phyloP scores from a whole-genome alignment of 1,284 basidiomycete genomes.

The Naganishia sp. region DNA sequence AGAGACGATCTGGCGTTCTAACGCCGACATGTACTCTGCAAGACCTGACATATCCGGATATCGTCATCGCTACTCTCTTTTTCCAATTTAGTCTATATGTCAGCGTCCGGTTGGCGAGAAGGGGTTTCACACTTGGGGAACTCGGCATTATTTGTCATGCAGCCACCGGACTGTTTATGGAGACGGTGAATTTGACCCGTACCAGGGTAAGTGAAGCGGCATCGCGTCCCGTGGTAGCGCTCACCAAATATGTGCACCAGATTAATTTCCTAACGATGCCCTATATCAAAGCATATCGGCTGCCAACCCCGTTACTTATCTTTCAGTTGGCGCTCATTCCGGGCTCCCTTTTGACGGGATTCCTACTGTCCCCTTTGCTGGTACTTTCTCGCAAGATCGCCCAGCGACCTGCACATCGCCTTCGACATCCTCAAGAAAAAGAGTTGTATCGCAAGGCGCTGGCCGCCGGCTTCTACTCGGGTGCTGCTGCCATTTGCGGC shows the following conservation, averaged over 20 bases:
- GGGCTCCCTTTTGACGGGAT: conserved; percentile 86
- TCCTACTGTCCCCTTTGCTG: conserved; percentile 90
- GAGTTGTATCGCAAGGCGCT: conserved; percentile 78
- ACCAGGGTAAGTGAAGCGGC: conserved; percentile 62
- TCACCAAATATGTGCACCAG: conserved; percentile 62
- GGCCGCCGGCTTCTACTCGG: conserved; percentile 81
- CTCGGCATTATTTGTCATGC: conserved; percentile 83
- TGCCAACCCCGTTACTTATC: conserved; percentile 86
- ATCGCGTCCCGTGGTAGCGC: neutral
- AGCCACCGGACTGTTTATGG: conserved; percentile 82
- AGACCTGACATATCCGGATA: conserved; percentile 80
- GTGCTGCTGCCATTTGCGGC: conserved; percentile 73
- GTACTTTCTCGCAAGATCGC: conserved; percentile 91
- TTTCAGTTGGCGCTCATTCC: conserved; percentile 93
- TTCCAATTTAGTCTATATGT: conserved; percentile 91
- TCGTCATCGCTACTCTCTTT: conserved; percentile 72
- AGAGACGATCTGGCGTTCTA: neutral
- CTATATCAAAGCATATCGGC: conserved; percentile 87
- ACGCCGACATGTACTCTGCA: conserved; percentile 9
- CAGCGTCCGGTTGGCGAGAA: conserved; percentile 83
- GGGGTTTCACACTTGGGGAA: conserved; percentile 93
- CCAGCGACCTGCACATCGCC: conserved; percentile 82
- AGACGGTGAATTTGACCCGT: conserved; percentile 77
- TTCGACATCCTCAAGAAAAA: conserved; percentile 86
- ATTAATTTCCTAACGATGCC: conserved; percentile 67